Evolutionary conservation across 2,329 filamentous ascomycete genomes (phyloP).

Genomic region (Cytospora piceae): DNA sequence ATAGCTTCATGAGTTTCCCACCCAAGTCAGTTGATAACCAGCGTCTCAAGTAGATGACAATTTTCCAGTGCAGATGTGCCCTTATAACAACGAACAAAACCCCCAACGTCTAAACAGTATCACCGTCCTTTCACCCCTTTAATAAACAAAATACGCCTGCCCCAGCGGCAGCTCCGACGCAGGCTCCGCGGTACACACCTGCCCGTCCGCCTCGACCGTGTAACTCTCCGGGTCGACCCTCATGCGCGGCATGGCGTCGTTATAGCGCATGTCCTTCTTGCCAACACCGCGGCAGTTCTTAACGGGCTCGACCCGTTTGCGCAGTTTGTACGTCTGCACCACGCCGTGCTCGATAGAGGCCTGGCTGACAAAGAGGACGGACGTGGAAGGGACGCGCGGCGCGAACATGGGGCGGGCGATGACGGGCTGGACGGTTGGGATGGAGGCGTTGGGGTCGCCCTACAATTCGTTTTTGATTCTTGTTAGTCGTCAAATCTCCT

Average conservation of each 20-base stretch:
- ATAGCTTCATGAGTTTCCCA: too few species aligned
- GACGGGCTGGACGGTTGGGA: conserved; percentile 85
- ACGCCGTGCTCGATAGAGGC: conserved; percentile 69
- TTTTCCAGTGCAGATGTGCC: background rate
- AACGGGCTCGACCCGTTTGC: conserved; percentile 80
- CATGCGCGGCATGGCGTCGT: conserved; percentile 83
- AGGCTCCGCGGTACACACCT: conserved; percentile 73
- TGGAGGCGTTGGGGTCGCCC: conserved; percentile 81
- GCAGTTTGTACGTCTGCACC: conserved; percentile 72
- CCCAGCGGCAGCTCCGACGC: conserved; percentile 72
- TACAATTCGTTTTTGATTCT: conserved; percentile 38
- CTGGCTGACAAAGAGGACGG: conserved; percentile 82
- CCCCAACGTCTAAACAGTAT: too few species aligned
- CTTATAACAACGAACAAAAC: too few species aligned
- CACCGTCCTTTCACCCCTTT: conserved; percentile 29
- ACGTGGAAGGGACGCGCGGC: conserved; percentile 69
- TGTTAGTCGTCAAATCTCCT: conserved; percentile 1
- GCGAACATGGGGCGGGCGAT: conserved; percentile 87
- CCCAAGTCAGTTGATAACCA: too few species aligned
- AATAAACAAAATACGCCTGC: conserved; percentile 79
- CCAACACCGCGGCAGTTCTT: conserved; percentile 72
- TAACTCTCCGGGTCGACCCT: conserved; percentile 91
- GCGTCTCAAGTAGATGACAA: background rate
- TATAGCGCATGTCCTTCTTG: conserved; percentile 91
- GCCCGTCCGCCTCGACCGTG: conserved; percentile 81